Base-by-base conservation (phyloP, 192 early-diverging fungal species). In the Coemansia sp. region DNA sequence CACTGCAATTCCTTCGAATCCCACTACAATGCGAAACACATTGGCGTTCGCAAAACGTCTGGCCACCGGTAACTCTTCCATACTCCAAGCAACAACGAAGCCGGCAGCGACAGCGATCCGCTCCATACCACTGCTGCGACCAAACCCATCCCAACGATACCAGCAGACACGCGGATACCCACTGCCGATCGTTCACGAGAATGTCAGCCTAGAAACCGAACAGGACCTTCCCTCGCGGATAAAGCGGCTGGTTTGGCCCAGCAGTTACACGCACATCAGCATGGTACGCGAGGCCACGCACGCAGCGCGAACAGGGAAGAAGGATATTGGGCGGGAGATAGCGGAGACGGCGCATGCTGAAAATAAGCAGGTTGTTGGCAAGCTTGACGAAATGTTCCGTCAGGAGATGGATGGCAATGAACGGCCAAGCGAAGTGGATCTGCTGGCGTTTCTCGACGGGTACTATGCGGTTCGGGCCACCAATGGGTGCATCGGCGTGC, bases 11-110 rank as follows among this genome's bases (percentile, higher is more conserved):
- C 32, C 32, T 41, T 21, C n/a, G 19, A 49, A 21, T 74, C 41
- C 66, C 57, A 60, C 73, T 65, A 61, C 74, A 77, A 26, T 68
- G 49, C 75, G 74, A 68, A 8, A 82, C 61, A 48, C 55, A 36
- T 3, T 37, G 15, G 19, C 66, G 61, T 41, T 73, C 62, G 36
- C 55, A 59, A 37, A 37, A 22, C 39, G n/a, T 4, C 16, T 59
- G 8, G 57, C 57, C 39, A 19, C 36, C n/a, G 8, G 32, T 3
- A 32, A 32, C 32, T 22, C 57, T 1, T 40, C 7, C 8, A 41
- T 37, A 16, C 3, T 18, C 11, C 37, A 8, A 15, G 37, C 37
- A 40, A 12, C 36, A 58, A 7, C 37, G 56, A 9, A 7, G 6
- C 6, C 39, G 16, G 18, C 57, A 59, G 15, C 36, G 5, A n/a